Conservation (phyloP, 495 filamentous ascomycete genomes). For the Penicillium soppii region DNA sequence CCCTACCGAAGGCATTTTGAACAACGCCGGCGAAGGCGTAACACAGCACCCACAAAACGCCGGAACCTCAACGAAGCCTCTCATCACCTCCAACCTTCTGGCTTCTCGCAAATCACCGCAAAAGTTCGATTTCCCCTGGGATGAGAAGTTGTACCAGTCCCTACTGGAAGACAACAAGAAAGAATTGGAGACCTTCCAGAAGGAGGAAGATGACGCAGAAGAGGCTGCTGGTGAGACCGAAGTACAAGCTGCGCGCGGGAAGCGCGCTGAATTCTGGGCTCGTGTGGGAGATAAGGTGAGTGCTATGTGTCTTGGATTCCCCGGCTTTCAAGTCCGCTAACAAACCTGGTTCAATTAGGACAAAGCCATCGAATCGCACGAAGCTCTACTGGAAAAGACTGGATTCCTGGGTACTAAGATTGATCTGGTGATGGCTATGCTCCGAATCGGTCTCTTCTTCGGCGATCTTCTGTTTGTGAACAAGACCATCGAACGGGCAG, state of each 20-base stretch:
- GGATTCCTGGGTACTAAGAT: conserved; percentile 94
- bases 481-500: conserved; percentile 89
- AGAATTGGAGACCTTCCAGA: conserved; percentile 87
- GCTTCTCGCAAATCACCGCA: conserved; percentile 62
- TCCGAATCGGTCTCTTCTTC: conserved; percentile 93
- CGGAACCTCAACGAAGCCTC: conserved; percentile 58
- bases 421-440: conserved; percentile 91
- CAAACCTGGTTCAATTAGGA: conserved; percentile 55
- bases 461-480: conserved; percentile 86
- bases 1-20: conserved; percentile 87
- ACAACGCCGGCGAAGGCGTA: conserved; percentile 68
- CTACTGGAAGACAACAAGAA: conserved; percentile 84
- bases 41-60: conserved; percentile 54
- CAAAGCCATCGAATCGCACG: conserved; percentile 86
- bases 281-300: conserved; percentile 92
- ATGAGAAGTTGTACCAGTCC: conserved; percentile 82
- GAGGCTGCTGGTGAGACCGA: conserved; percentile 97
- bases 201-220: conserved; percentile 90
- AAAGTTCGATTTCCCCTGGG: conserved; percentile 77
- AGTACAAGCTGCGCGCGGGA: conserved; percentile 86
- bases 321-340: not conserved
- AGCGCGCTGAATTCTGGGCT: conserved; percentile 93
- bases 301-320: not conserved
- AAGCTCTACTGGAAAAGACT: conserved; percentile 90
- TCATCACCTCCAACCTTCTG: conserved; percentile 60